phyloP scores from a whole-genome alignment of 2,329 filamentous ascomycete genomes.

The Arthrobotrys iridis region DNA sequence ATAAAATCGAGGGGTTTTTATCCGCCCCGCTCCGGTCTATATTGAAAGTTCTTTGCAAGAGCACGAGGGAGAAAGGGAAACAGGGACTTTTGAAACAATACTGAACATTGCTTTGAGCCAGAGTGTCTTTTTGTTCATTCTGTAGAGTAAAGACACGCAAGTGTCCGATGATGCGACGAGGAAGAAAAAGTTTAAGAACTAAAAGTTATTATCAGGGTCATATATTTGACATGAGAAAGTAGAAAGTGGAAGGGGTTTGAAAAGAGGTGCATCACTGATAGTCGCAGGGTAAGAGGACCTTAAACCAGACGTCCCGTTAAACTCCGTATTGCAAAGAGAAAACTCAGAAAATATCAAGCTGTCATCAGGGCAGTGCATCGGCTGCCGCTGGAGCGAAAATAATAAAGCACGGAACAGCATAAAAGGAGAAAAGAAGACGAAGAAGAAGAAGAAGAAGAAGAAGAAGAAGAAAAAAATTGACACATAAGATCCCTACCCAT shows the following conservation, averaged over 20 bases:
- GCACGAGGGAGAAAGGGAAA: background rate
- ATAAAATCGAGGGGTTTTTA: background rate
- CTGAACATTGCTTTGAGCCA: background rate
- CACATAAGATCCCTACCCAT: background rate
- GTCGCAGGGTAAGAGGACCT: conserved; percentile 3
- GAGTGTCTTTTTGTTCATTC: conserved; percentile 7
- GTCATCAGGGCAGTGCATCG: background rate
- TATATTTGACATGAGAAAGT: conserved; percentile 51
- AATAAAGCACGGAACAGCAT: too few relatives aligned
- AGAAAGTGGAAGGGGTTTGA: background rate
- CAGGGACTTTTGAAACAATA: background rate
- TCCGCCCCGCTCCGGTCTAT: conserved; percentile 10
- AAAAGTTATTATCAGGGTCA: conserved; percentile 45
- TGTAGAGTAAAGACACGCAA: background rate
- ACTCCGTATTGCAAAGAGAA: conserved; percentile 8
- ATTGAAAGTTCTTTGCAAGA: background rate
- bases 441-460: background rate
- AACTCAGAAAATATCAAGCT: background rate
- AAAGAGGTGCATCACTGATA: conserved; percentile 11
- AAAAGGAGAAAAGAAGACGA: background rate
- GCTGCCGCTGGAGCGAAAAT: background rate
- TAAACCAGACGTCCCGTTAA: conserved; percentile 10
- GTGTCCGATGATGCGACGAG: background rate
- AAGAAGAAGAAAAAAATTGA: background rate
- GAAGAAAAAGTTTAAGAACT: background rate